A percentile compares a stretch with the other conserved stretches of the same genome.
Conservation (phyloP, 805 yeast genomes). For the Zygoascus bituminiphila region DNA sequence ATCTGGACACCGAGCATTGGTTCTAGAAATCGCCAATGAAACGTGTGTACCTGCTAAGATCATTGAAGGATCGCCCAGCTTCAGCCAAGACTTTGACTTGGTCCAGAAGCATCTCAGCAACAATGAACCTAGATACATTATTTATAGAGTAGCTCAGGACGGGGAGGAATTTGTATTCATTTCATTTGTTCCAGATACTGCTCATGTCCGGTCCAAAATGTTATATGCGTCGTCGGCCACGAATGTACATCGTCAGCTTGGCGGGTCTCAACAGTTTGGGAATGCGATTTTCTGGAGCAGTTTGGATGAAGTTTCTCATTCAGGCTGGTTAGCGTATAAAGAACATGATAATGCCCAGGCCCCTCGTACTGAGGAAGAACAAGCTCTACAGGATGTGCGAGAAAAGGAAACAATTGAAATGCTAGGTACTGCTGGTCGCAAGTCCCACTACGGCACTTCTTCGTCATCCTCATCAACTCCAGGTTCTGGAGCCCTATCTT, state of each 20-base stretch:
- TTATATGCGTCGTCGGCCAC: slow-evolving; percentile 86
- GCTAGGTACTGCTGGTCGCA: slow-evolving; percentile 26
- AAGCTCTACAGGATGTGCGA: slow-evolving; percentile 29
- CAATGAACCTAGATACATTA: slow-evolving; percentile 42
- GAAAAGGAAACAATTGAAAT: slow-evolving; percentile 34
- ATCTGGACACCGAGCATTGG: slow-evolving; percentile 30
- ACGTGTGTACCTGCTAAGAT: slow-evolving; percentile 10
- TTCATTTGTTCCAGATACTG: slow-evolving; percentile 78
- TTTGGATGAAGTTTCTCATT: slow-evolving; percentile 43
- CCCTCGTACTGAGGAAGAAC: slow-evolving; percentile 54
- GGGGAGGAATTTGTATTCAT: slow-evolving; percentile 44
- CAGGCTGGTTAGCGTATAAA: slow-evolving; percentile 38
- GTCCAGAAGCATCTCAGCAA: slow-evolving; percentile 30
- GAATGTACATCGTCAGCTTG: slow-evolving; percentile 66
- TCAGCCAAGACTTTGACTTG: slow-evolving; percentile 31
- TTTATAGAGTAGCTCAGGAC: slow-evolving; percentile 30
- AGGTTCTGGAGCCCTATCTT: slow-evolving; percentile 17
- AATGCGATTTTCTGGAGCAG: slow-evolving; percentile 50
- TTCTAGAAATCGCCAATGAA: slow-evolving; percentile 31
- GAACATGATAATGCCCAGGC: slow-evolving; percentile 33
- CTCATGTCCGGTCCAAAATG: slow-evolving; percentile 82
- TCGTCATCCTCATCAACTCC: too few relatives aligned
- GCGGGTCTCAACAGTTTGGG: slow-evolving; percentile 44
- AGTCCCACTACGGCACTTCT: slow-evolving; percentile 17
- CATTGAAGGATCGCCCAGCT: slow-evolving; percentile 26